Conservation (phyloP, 208 protist species). For the Trypanosoma avium region DNA sequence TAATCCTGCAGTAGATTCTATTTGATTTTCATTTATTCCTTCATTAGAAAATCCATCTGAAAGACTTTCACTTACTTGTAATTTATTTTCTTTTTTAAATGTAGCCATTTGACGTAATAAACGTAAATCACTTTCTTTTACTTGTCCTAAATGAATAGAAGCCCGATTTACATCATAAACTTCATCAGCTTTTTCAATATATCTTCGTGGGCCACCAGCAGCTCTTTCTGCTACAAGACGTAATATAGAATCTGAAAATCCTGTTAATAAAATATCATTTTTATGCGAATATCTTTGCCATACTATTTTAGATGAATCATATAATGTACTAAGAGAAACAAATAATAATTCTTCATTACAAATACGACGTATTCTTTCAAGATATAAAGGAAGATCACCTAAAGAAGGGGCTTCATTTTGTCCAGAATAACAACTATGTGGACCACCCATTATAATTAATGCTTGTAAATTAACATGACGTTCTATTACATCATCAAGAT, state of each 20-base stretch:
- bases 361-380: conserved; percentile 78
- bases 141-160: conserved; percentile 17
- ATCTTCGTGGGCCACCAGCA: conserved; percentile 51
- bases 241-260: conserved; percentile 91
- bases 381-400: conserved; percentile 75
- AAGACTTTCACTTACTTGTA: neutral
- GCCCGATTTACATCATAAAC: conserved; percentile 64
- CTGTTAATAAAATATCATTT: conserved; percentile 91
- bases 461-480: conserved; percentile 45
- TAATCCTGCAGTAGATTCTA: neutral
- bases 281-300: conserved; percentile 50
- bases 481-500: conserved; percentile 74
- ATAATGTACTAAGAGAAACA: conserved; percentile 72
- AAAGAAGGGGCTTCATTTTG: conserved; percentile 73
- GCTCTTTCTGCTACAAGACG: conserved; percentile 90
- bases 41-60: neutral
- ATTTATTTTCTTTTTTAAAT: conserved; percentile 18
- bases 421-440: conserved; percentile 65
- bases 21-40: neutral
- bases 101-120: conserved; percentile 29
- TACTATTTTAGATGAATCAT: neutral
- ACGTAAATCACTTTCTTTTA: conserved; percentile 1
- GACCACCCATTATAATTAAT: conserved; percentile 70
- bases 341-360: conserved; percentile 91
- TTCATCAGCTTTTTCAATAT: conserved; percentile 83